Evolutionary conservation across 2,329 filamentous ascomycete species (phyloP).

Genomic region (Penicillium sp.): DNA sequence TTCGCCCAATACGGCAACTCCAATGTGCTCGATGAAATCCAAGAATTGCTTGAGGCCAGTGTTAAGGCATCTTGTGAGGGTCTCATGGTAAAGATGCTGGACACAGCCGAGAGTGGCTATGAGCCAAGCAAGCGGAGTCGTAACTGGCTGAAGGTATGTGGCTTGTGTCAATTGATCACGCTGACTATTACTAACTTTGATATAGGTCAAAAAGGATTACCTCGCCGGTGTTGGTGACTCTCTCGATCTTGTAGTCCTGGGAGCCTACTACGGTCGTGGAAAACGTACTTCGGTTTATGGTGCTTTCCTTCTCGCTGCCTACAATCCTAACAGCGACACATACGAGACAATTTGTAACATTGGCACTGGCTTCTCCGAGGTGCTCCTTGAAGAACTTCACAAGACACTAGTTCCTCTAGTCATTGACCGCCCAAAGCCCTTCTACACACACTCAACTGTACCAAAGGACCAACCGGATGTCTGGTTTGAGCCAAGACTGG

Average conservation of each 20-base stretch:
- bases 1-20: constrained; percentile 87
- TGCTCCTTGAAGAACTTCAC: constrained; percentile 85
- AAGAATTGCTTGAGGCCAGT: constrained; percentile 86
- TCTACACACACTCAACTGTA: constrained; percentile 81
- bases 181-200: constrained; percentile 1
- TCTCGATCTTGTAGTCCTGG: constrained; percentile 91
- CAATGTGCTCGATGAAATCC: constrained; percentile 89
- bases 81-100: constrained; percentile 99
- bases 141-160: constrained; percentile 88
- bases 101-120: constrained; percentile 88
- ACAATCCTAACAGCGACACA: constrained; percentile 73
- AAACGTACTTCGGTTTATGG: constrained; percentile 96
- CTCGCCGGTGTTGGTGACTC: constrained; percentile 91
- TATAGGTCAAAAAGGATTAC: constrained; percentile 94
- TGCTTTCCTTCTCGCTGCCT: constrained; percentile 91
- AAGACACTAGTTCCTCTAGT: constrained; percentile 69
- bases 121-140: constrained; percentile 94
- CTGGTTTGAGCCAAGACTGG: constrained; percentile 91
- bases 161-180: background rate
- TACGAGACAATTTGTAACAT: constrained; percentile 99
- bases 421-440: constrained; percentile 90
- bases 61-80: constrained; percentile 96
- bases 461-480: constrained; percentile 95
- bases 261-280: constrained; percentile 89
- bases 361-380: constrained; percentile 93